Base-by-base conservation (phyloP, 139 green algal genomes). In the Parachlorella kessleri region DNA sequence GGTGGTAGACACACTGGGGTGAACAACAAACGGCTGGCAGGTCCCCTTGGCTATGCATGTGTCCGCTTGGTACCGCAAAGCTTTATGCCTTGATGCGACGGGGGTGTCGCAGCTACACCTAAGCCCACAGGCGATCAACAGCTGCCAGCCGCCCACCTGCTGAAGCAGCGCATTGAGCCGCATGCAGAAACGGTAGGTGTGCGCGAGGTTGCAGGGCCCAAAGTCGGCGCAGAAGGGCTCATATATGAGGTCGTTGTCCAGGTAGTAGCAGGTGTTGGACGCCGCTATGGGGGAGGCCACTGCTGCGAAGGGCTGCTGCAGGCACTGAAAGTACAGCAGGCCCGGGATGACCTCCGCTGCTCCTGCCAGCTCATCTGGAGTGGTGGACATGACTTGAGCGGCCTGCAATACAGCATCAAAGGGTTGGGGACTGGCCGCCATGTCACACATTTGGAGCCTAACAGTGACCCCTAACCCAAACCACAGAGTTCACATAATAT, bases 191-290 rank as follows among this genome's bases (percentile, higher is more conserved):
- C 91, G 85, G 80, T 90, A 96, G 1, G 90, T 85, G 63, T 89
- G 85, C 9, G 92, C 94, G 48, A 98, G 86, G 84, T 98, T 97
- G 23, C 97, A 88, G 3, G 94, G 94, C 2, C 94, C 94, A 82
- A 98, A 98, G 82, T 98, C 94, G 24, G 88, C 91, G 67, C 92
- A 97, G 79, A 98, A 98, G 2, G 94, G 93, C 77, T 98, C 94
- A 76, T 98, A 98, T 3, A 96, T 77, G 87, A 87, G 65, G 77
- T 83, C 76, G 42, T 64, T 54, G 38, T 87, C 82, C 38, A 87
- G 41, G 53, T 71, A 74, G 9, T 77, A 75, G 77, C 74, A 90
- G 37, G 94, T 87, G 70, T 55, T 64, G 9, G 23, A 55, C 32
- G 69, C 54, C 14, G 81, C 85, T 6, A 87, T 78, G 26, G 78